A percentile compares a stretch with the other conserved stretches of the same genome.
Conservation (phyloP, 768 basidiomycete genomes). For the Lentinula guzmanii region DNA sequence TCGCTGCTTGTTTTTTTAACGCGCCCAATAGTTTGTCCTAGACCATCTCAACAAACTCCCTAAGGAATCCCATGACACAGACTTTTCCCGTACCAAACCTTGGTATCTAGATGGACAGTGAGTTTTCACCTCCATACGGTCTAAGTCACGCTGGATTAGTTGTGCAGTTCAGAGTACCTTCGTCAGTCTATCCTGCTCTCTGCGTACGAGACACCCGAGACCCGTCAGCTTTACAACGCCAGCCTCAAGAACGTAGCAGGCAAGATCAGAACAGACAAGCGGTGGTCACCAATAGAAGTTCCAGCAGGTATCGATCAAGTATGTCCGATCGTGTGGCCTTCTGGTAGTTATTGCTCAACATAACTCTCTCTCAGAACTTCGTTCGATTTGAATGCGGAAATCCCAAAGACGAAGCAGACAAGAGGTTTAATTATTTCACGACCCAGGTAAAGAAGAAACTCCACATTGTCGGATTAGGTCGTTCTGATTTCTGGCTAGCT, state of each 20-base stretch:
- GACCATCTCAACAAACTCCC: conserved; percentile 84
- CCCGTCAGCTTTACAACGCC: conserved; percentile 70
- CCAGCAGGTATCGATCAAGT: conserved; percentile 84
- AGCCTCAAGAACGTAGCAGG: conserved; percentile 80
- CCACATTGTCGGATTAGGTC: not conserved
- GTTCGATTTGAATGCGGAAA: conserved; percentile 65
- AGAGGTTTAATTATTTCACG: conserved; percentile 82
- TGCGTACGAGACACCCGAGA: conserved; percentile 86
- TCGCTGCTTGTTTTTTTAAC: not conserved
- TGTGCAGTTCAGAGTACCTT: conserved; percentile 66
- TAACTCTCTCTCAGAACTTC: conserved; percentile 47
- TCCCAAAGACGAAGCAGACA: conserved; percentile 77
- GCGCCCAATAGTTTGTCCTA: conserved; percentile 66
- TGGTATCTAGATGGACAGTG: conserved; percentile 97
- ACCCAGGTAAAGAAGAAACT: conserved; percentile 50
- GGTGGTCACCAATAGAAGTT: conserved; percentile 71
- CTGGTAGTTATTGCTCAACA: not conserved
- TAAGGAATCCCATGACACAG: conserved; percentile 87
- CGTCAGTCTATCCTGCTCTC: conserved; percentile 89
- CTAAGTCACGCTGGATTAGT: not conserved
- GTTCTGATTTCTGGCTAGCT: conserved; percentile 39
- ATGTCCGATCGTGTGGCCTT: conserved; percentile 11
- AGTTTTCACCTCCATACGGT: conserved; percentile 20
- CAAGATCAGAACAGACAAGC: conserved; percentile 63
- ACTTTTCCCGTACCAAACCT: conserved; percentile 95